A percentile compares a stretch with the other conserved stretches of the same genome.
These are phyloP conservation scores for Aspergillus incahuasiensis DNA, from an alignment of 495 filamentous ascomycete genomes.

Conservation along the genomic window DNA sequence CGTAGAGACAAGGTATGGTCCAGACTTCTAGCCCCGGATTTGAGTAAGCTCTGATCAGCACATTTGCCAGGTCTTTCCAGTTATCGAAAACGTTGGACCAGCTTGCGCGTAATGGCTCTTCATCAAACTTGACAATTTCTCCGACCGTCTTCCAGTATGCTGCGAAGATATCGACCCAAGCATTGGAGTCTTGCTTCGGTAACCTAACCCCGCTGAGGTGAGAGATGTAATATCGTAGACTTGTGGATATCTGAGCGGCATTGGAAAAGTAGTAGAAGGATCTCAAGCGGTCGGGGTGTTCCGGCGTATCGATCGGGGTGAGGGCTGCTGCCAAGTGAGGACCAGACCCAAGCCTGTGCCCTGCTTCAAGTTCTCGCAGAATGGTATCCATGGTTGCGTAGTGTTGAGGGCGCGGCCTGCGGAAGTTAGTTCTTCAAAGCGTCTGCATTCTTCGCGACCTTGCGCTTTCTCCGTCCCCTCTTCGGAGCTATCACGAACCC, in stretches of 20 bases:
- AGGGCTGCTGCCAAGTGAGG: conserved; percentile 64
- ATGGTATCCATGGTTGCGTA: conserved; percentile 54
- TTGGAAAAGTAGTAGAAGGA: conserved; percentile 57
- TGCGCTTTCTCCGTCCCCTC: neutral
- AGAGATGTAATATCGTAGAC: conserved; percentile 60
- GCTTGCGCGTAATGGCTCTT: conserved; percentile 43
- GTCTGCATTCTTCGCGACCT: neutral
- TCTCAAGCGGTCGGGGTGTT: conserved; percentile 53
- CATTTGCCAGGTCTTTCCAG: conserved; percentile 75
- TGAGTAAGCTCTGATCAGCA: conserved; percentile 69
- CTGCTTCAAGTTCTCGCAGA: conserved; percentile 57
- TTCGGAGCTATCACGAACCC: conserved; percentile 1
- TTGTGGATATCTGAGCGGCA: conserved; percentile 52
- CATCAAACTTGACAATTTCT: conserved; percentile 57
- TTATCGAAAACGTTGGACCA: conserved; percentile 74
- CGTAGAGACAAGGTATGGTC: conserved; percentile 86
- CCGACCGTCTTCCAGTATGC: conserved; percentile 78
- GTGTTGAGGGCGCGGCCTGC: neutral
- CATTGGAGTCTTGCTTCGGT: conserved; percentile 57
- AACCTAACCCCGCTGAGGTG: conserved; percentile 50
- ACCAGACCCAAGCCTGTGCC: conserved; percentile 53
- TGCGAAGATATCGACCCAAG: conserved; percentile 79
- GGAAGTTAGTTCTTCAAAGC: neutral
- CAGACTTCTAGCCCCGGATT: conserved; percentile 68
- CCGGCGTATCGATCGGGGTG: conserved; percentile 55